Evolutionary conservation across 169 alveolate genomes (phyloP), one percentile per base, ranked within the genome.

Genomic region (Eimeria praecox): DNA sequence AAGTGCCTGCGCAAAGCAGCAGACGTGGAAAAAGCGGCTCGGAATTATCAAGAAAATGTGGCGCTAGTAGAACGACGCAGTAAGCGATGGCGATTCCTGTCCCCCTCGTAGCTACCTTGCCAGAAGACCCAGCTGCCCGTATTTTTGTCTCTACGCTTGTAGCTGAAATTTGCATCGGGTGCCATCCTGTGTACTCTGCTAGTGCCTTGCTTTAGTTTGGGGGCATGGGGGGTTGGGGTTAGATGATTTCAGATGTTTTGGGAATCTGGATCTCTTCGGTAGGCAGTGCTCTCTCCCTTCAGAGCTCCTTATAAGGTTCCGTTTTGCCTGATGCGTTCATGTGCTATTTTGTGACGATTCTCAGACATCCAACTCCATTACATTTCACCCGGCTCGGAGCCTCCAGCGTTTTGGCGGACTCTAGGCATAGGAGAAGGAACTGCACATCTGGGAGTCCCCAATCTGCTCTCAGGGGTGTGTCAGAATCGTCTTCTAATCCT

Each of bases 1-100:
- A 86, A 59, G 80, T 86, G 93, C 59, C 93, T 86, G 27, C 93
- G 93, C 82, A 46, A n/a, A n/a, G 33, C 77, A 42, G 82, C 80
- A 27, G 82, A 86, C 2, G 93, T 86, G 35, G 82, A 86, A 64
- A 66, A 69, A 59, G 93, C 93, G 40, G 82, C 80, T 38, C 66
- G 62, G 49, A 56, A 56, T 62, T 86, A 86, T n/a, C 82, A 59
- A 86, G 80, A n/a, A n/a, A 62, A 86, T 46, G 93, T 86, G 64
- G 93, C 66, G 33, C 93, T 86, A 24, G 93, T 86, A 5, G 93
- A 86, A 40, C 82, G 93, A 24, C 93, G 80, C 6, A 35, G 93
- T 86, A 46, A 86, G 93, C 24, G 49, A 73, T 49, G 33, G 54
- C 38, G 14, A 40, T 24, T 49, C 46, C 4, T 30, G 14, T 0